Percentiles rank a stretch among this genome's conserved stretches.
Conservation (phyloP, 495 filamentous ascomycete genomes). For the Hyphodiscus hymeniophilus region DNA sequence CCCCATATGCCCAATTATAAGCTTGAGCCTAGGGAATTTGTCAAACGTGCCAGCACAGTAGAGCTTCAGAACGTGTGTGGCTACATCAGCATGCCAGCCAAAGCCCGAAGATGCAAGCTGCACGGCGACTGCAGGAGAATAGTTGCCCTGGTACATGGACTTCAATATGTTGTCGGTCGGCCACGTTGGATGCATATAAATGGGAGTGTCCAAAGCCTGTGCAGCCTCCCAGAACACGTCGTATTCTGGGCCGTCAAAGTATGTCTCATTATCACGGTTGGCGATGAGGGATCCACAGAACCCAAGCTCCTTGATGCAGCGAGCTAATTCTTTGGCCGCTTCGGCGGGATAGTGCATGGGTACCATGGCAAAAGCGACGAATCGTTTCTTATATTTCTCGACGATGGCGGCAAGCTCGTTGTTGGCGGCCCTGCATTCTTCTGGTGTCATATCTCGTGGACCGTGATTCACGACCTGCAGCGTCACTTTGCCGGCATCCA, state of each 20-base stretch:
- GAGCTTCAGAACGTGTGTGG: conserved; percentile 20
- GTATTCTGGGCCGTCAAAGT: conserved; percentile 33
- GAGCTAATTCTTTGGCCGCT: conserved; percentile 42
- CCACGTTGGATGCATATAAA: conserved; percentile 51
- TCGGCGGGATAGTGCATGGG: conserved; percentile 36
- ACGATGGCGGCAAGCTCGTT: conserved; percentile 44
- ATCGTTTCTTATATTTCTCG: conserved; percentile 34
- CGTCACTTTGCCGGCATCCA: conserved; percentile 40
- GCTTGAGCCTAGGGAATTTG: conserved; percentile 45
- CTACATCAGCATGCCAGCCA: conserved; percentile 40
- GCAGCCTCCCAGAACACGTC: conserved; percentile 37
- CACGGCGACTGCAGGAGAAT: conserved; percentile 26
- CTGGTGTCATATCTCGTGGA: conserved; percentile 27
- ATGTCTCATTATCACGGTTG: conserved; percentile 37
- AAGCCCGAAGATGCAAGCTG: conserved; percentile 35
- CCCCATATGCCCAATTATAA: conserved; percentile 59
- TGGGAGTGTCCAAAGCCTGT: conserved; percentile 44
- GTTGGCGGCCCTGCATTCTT: conserved; percentile 37
- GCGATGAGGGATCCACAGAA: conserved; percentile 53
- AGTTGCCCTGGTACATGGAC: conserved; percentile 38
- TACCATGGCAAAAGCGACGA: conserved; percentile 47
- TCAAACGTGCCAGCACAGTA: conserved; percentile 34
- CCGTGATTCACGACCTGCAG: conserved; percentile 51
- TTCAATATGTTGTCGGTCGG: conserved; percentile 39
- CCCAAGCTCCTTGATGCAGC: conserved; percentile 34